Evolutionary conservation across 768 basidiomycete genomes (phyloP).

Genomic region (Boletus vermiculosoides): DNA sequence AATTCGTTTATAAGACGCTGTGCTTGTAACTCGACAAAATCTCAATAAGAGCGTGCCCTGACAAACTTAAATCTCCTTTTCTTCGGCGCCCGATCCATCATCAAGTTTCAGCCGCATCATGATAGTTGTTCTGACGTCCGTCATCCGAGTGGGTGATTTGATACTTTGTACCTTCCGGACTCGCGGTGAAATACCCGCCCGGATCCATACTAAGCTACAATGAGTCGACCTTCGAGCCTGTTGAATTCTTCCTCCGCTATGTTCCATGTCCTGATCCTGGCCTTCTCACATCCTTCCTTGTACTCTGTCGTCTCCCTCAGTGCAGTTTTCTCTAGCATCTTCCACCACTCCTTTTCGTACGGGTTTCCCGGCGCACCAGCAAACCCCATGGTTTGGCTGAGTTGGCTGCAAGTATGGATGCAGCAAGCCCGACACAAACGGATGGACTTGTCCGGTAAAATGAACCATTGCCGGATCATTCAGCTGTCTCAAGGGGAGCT

Average conservation of each 20-base stretch:
- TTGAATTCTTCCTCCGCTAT: neutral
- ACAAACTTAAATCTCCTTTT: no score
- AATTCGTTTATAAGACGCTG: no score
- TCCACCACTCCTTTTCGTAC: conserved; percentile 47
- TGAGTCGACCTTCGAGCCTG: neutral
- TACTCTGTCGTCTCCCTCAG: conserved; percentile 17
- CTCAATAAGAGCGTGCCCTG: no score
- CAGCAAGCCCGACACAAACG: neutral
- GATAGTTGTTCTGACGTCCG: no score
- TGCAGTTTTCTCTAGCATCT: conserved; percentile 37
- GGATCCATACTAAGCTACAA: neutral
- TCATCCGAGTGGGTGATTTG: no score
- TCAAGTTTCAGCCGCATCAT: no score
- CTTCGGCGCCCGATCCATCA: no score
- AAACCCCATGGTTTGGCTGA: conserved; percentile 53
- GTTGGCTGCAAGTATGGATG: neutral
- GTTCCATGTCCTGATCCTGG: neutral
- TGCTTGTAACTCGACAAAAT: no score
- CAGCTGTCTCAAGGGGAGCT: neutral
- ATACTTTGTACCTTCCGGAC: no score
- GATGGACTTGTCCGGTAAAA: neutral
- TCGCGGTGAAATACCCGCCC: no score
- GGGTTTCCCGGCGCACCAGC: conserved; percentile 48
- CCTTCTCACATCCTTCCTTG: neutral
- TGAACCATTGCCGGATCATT: neutral